phyloP scores from a whole-genome alignment of 129 eudicot species.

The Scalesia atractyloides region DNA sequence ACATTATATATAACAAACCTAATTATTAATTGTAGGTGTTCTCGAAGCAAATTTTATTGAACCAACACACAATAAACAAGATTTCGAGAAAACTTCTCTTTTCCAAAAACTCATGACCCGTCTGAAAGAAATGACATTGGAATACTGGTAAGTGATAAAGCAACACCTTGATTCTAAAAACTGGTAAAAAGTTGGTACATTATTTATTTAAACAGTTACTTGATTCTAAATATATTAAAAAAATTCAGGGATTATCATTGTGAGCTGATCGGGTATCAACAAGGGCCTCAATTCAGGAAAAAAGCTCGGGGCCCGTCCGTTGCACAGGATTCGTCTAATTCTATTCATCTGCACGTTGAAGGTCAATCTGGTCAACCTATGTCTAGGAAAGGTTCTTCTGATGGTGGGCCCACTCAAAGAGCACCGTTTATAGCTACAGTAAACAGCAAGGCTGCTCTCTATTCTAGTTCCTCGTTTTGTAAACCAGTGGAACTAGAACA shows the following conservation, averaged over 20 bases:
- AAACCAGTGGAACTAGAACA: conserved; percentile 22
- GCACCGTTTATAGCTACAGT: conserved; percentile 28
- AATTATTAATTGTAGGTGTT: conserved; percentile 50
- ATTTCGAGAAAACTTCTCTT: conserved; percentile 83
- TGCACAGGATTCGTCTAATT: conserved; percentile 27
- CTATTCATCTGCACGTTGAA: conserved; percentile 33
- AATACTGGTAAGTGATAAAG: conserved; percentile 87
- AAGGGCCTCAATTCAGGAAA: conserved; percentile 61
- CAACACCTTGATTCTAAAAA: background rate
- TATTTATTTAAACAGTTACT: background rate
- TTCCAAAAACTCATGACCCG: conserved; percentile 83
- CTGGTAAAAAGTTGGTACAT: background rate
- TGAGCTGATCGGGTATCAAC: conserved; percentile 73
- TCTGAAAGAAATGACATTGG: conserved; percentile 83
- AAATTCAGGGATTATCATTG: conserved; percentile 84
- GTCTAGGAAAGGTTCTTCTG: conserved; percentile 30
- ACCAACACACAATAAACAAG: conserved; percentile 94
- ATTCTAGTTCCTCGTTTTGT: conserved; percentile 12
- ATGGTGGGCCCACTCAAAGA: conserved; percentile 20
- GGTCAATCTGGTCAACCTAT: conserved; percentile 36
- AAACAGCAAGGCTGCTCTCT: conserved; percentile 29
- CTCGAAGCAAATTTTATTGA: conserved; percentile 83
- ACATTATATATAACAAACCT: background rate
- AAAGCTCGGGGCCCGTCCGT: conserved; percentile 33
- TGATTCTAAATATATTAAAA: conserved; percentile 5